Conservation (phyloP, 768 basidiomycete genomes). For the Lepiota brunneoincarnata region DNA sequence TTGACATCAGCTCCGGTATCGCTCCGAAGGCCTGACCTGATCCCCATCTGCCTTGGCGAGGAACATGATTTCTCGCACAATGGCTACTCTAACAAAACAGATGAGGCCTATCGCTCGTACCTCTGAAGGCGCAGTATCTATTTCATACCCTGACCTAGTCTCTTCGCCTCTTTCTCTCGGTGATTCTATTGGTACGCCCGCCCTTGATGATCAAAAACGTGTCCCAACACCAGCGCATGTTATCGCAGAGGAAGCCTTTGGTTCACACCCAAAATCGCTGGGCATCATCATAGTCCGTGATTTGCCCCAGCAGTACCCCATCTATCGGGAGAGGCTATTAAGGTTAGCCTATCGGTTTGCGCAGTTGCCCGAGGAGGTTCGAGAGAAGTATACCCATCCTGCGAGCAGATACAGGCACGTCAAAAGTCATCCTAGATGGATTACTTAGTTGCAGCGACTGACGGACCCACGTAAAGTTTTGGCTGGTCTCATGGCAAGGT, state of each 20-base stretch:
- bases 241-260: constrained; percentile 72
- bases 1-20: neutral
- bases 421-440: neutral
- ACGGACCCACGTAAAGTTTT: constrained; percentile 46
- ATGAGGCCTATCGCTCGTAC: constrained; percentile 16
- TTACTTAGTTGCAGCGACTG: neutral
- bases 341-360: constrained; percentile 76
- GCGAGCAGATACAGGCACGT: constrained; percentile 72
- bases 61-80: constrained; percentile 5
- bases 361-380: constrained; percentile 55
- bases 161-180: constrained; percentile 23
- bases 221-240: constrained; percentile 1
- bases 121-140: constrained; percentile 25
- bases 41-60: neutral
- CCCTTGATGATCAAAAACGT: neutral
- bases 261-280: constrained; percentile 69
- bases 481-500: constrained; percentile 99
- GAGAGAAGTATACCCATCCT: constrained; percentile 76
- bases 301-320: constrained; percentile 64
- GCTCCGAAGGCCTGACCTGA: neutral
- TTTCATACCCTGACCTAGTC: constrained; percentile 26
- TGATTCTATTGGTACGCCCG: constrained; percentile 54
- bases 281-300: constrained; percentile 84
- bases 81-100: constrained; percentile 9
- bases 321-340: constrained; percentile 69